phyloP scores from a whole-genome alignment of 2,329 filamentous ascomycete species.

The Trichothecium sympodiale region DNA sequence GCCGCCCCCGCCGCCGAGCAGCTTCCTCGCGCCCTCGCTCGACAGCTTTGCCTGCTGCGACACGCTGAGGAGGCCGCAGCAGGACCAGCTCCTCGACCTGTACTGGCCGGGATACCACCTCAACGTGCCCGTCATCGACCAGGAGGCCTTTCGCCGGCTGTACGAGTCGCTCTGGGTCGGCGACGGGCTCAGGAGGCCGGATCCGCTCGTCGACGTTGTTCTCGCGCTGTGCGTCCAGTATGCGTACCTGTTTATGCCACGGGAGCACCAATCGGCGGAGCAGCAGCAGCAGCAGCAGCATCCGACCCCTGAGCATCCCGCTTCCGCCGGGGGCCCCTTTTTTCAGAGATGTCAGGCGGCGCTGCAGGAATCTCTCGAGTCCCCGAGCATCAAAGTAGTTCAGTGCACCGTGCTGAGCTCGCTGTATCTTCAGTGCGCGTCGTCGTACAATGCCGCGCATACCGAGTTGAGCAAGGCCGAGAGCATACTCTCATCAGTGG shows the following conservation, averaged over 20 bases:
- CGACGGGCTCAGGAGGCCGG: neutral
- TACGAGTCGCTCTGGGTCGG: conserved; percentile 4
- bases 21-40: neutral
- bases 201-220: conserved; percentile 4
- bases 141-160: conserved; percentile 1
- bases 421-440: conserved; percentile 3
- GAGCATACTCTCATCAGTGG: neutral
- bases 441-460: conserved; percentile 4
- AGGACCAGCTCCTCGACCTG: conserved; percentile 4
- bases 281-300: too few relatives aligned
- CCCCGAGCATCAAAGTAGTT: conserved; percentile 1
- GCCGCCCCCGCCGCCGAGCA: neutral
- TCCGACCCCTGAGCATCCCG: too few relatives aligned
- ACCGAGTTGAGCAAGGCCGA: conserved; percentile 1
- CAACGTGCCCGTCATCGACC: conserved; percentile 1
- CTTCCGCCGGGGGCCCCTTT: conserved; percentile 2
- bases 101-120: conserved; percentile 3
- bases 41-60: neutral
- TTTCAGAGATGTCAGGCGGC: conserved; percentile 3
- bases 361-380: neutral
- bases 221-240: conserved; percentile 4
- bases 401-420: conserved; percentile 3
- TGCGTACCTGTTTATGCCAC: conserved; percentile 1
- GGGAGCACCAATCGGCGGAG: neutral
- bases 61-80: neutral